phyloP scores from a whole-genome alignment of 2,329 filamentous ascomycete genomes.

The Sordariomycetes sp. region DNA sequence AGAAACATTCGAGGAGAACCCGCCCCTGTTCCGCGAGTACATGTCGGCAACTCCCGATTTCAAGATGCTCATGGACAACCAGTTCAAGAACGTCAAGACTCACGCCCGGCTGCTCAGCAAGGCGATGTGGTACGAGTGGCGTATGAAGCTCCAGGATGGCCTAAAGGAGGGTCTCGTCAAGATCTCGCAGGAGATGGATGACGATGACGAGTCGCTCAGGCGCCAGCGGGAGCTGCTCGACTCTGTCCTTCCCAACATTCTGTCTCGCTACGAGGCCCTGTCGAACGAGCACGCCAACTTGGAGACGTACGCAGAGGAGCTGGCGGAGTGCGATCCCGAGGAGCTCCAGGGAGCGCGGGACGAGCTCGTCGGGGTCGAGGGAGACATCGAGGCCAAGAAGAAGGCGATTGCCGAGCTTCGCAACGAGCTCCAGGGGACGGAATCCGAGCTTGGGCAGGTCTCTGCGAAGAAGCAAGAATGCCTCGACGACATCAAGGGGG shows the following conservation, averaged over 20 bases:
- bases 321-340: slow-evolving; percentile 70
- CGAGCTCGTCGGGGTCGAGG: slow-evolving; percentile 52
- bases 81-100: slow-evolving; percentile 95
- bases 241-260: slow-evolving; percentile 53
- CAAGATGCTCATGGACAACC: slow-evolving; percentile 81
- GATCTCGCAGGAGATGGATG: slow-evolving; percentile 66
- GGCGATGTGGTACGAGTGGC: slow-evolving; percentile 97
- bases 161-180: slow-evolving; percentile 70
- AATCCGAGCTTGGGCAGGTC: slow-evolving; percentile 50
- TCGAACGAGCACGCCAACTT: slow-evolving; percentile 55
- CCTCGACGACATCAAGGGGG: slow-evolving; percentile 65
- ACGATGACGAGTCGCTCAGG: slow-evolving; percentile 56
- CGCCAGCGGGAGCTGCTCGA: slow-evolving; percentile 61
- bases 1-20: slow-evolving; percentile 83
- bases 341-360: slow-evolving; percentile 67
- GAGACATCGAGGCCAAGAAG: slow-evolving; percentile 60
- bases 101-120: slow-evolving; percentile 85
- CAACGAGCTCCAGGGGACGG: slow-evolving; percentile 55
- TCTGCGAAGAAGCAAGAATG: slow-evolving; percentile 59
- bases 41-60: slow-evolving; percentile 75
- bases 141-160: slow-evolving; percentile 73
- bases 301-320: slow-evolving; percentile 59
- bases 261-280: slow-evolving; percentile 50
- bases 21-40: slow-evolving; percentile 85
- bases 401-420: slow-evolving; percentile 56